Conservation (phyloP, 768 basidiomycete genomes). For the Trametes sanguinea region DNA sequence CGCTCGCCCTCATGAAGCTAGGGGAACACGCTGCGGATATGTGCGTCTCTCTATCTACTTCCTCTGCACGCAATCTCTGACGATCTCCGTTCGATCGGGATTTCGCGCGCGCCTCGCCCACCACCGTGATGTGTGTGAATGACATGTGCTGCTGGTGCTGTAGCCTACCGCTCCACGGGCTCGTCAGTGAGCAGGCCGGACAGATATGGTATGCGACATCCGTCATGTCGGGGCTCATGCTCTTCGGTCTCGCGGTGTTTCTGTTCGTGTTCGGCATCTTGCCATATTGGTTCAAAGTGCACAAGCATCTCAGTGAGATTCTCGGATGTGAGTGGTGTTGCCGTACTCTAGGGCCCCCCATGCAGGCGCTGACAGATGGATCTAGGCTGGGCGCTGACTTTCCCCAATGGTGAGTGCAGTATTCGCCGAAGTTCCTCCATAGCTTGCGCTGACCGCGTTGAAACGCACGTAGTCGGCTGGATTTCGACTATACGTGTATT, state of each 20-base stretch:
- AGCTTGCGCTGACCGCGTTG: not conserved
- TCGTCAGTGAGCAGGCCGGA: conserved; percentile 42
- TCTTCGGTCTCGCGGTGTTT: conserved; percentile 50
- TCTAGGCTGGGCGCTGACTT: conserved; percentile 48
- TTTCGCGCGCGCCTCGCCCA: conserved; percentile 2
- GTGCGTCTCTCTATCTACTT: conserved; percentile 28
- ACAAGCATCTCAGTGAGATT: conserved; percentile 48
- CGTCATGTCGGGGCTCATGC: conserved; percentile 41
- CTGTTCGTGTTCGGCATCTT: conserved; percentile 47
- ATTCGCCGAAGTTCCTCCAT: not conserved
- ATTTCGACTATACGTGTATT: conserved; percentile 44
- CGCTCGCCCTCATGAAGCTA: conserved; percentile 47
- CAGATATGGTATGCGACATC: conserved; percentile 48
- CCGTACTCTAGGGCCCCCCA: not conserved
- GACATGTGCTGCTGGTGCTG: not conserved
- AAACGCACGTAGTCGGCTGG: conserved; percentile 39
- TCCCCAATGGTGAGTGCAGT: conserved; percentile 41
- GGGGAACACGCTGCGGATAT: conserved; percentile 41
- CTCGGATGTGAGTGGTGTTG: conserved; percentile 41
- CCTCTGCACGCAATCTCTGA: conserved; percentile 1
- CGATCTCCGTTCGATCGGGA: conserved; percentile 11
- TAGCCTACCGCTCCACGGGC: conserved; percentile 38
- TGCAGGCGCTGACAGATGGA: conserved; percentile 6
- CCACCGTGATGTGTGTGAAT: not conserved
- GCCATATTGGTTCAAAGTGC: conserved; percentile 52